Evolutionary conservation across 2,329 filamentous ascomycete species (phyloP).

Genomic region (Dothideomycetidae sp.): DNA sequence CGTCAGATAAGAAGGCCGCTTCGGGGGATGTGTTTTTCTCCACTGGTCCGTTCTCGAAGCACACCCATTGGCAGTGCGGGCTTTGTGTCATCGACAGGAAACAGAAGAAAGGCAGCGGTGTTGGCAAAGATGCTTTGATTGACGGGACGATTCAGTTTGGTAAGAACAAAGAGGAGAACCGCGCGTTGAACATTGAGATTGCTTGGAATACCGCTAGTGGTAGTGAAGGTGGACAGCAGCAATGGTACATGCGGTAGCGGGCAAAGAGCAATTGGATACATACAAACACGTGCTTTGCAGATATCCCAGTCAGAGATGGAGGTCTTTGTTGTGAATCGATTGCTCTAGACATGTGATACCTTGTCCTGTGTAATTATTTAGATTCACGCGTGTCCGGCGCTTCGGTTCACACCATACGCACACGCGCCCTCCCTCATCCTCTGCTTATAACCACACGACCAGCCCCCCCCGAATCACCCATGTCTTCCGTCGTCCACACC

Average conservation of each 20-base stretch:
- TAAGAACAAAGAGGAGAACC: slow-evolving; percentile 23
- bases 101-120: slow-evolving; percentile 32
- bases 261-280: too few relatives aligned
- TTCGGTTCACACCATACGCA: too few relatives aligned
- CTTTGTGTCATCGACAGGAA: slow-evolving; percentile 53
- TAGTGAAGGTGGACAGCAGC: slow-evolving; percentile 16
- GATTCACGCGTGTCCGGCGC: too few relatives aligned
- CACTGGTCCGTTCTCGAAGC: slow-evolving; percentile 60
- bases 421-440: too few relatives aligned
- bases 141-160: slow-evolving; percentile 32
- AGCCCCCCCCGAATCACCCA: too few relatives aligned
- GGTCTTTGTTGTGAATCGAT: too few relatives aligned
- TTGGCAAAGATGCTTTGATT: slow-evolving; percentile 44
- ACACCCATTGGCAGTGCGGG: slow-evolving; percentile 86
- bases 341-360: too few relatives aligned
- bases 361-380: too few relatives aligned
- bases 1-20: slow-evolving; percentile 43
- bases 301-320: too few relatives aligned
- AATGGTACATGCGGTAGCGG: slow-evolving; percentile 22
- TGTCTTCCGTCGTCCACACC: too few relatives aligned
- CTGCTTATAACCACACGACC: too few relatives aligned
- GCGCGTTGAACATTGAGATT: slow-evolving; percentile 27
- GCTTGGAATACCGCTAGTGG: slow-evolving; percentile 23
- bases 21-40: slow-evolving; percentile 66
- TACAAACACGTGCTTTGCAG: too few relatives aligned